Evolutionary conservation across 352 stramenopile genomes (phyloP), one percentile per base, ranked within the genome.

Genomic region (Globisporangium okanoganense): DNA sequence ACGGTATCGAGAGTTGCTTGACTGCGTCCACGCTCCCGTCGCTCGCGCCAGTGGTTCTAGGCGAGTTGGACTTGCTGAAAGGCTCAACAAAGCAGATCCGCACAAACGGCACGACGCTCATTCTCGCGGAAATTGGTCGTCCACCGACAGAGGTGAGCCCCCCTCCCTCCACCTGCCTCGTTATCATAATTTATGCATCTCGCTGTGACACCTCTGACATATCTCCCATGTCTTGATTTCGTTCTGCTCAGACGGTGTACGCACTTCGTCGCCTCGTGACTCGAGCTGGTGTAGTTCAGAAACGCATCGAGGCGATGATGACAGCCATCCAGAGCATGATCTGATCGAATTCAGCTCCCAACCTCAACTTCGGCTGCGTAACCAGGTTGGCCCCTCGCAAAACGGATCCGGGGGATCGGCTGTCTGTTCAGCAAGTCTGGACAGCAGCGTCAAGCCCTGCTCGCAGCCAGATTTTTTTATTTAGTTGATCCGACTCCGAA

Each of bases 61-160:
- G 76, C 4, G 81, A 90, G 59, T 62, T 90, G 58, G 71, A 88
- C 45, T 61, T 87, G 52, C 69, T 90, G 13, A 64, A 66, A 2
- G 73, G 72, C 18, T 76, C 81, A n/a, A 80, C 79, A 6, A 77
- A 85, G 61, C 78, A 87, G 47, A 81, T 90, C 43, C 81, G 81
- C n/a, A 82, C 78, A 18, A 87, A 70, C 33, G 81, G 77, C 55
- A 79, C 79, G 47, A 84, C 75, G 9, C 62, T 85, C 57, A 90
- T 90, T 40, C 65, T 90, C 29, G 68, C 71, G 0, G 76, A 82
- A 62, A 62, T 85, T 3, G 73, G 73, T 12, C 77, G 72, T 24
- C 64, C 78, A 13, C 70, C 75, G 16, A 75, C 68, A 25, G 68
- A 76, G 68, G 71, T 79, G 58, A 25, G 65, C 64, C 20, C 18